Percentiles rank a stretch among this genome's conserved stretches.
These are phyloP conservation scores for Peronospora tabacina DNA, from an alignment of 352 stramenopile species.

Conservation along the genomic window DNA sequence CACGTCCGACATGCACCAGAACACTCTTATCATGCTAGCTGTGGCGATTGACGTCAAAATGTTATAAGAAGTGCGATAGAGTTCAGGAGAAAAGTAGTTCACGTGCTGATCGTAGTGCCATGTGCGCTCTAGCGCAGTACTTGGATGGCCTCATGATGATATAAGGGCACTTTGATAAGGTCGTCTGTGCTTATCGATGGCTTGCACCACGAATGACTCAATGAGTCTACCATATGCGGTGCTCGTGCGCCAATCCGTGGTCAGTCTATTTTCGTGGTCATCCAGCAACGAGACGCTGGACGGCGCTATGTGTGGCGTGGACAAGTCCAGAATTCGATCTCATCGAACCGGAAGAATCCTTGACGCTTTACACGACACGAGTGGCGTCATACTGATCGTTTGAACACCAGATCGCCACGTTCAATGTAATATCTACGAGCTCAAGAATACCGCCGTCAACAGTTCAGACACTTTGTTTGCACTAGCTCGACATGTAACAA, in stretches of 20 bases:
- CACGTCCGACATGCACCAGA: conserved; percentile 85
- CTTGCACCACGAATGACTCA: conserved; percentile 31
- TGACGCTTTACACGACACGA: conserved; percentile 65
- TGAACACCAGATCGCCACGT: conserved; percentile 35
- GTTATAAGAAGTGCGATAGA: conserved; percentile 32
- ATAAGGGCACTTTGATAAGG: conserved; percentile 47
- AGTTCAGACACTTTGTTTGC: conserved; percentile 10
- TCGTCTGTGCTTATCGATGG: conserved; percentile 59
- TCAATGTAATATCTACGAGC: not conserved
- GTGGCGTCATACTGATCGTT: conserved; percentile 53
- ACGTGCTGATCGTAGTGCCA: conserved; percentile 75
- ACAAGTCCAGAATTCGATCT: conserved; percentile 74
- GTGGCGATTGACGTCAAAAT: conserved; percentile 44
- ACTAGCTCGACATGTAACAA: too few relatives aligned
- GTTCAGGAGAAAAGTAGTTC: conserved; percentile 50
- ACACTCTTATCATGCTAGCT: conserved; percentile 80
- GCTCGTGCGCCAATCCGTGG: conserved; percentile 68
- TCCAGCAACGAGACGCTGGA: conserved; percentile 57
- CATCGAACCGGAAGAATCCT: conserved; percentile 70
- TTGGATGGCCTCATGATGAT: conserved; percentile 62
- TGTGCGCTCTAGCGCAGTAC: conserved; percentile 62
- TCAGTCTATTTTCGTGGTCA: conserved; percentile 50
- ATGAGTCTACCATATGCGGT: conserved; percentile 61
- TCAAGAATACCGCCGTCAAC: too few relatives aligned
- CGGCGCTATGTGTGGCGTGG: conserved; percentile 48